These are phyloP conservation scores for Alternaria sp. DNA, from an alignment of 2,329 filamentous ascomycete species.

Conservation along the genomic window DNA sequence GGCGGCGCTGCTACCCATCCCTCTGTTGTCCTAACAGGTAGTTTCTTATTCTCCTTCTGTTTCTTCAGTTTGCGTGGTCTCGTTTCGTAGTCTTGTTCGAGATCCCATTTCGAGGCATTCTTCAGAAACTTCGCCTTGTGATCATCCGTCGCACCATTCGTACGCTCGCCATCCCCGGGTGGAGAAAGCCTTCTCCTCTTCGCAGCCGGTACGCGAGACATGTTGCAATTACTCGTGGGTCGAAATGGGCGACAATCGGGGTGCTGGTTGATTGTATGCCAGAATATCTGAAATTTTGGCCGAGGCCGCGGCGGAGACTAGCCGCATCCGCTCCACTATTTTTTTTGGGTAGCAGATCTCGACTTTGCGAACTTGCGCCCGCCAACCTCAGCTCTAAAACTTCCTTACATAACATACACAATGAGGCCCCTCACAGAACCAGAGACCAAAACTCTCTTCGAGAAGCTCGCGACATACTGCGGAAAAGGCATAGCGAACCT, in stretches of 20 bases:
- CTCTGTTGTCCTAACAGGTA: slow-evolving; percentile 87
- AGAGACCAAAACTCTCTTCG: slow-evolving; percentile 83
- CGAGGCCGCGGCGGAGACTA: slow-evolving; percentile 29
- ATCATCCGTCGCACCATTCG: slow-evolving; percentile 26
- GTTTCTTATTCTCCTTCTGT: slow-evolving; percentile 73
- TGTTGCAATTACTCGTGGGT: slow-evolving; percentile 17
- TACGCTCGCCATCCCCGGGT: slow-evolving; percentile 38
- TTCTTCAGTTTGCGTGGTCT: slow-evolving; percentile 78
- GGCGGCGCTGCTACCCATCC: slow-evolving; percentile 71
- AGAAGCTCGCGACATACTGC: slow-evolving; percentile 93
- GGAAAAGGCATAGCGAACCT: slow-evolving; percentile 86
- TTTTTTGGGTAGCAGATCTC: slow-evolving; percentile 20
- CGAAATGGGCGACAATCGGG: slow-evolving; percentile 4
- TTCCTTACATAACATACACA: slow-evolving; percentile 15
- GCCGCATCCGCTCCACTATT: slow-evolving; percentile 24
- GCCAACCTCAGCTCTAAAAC: slow-evolving; percentile 19
- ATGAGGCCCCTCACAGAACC: slow-evolving; percentile 83
- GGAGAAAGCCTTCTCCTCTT: slow-evolving; percentile 52
- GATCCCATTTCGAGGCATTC: slow-evolving; percentile 82
- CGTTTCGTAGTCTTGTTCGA: slow-evolving; percentile 90
- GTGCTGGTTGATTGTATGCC: slow-evolving; percentile 6
- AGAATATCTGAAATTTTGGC: slow-evolving; percentile 37
- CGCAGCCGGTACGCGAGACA: slow-evolving; percentile 48
- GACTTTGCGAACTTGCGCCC: slow-evolving; percentile 22
- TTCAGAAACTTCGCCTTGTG: slow-evolving; percentile 68